Evolutionary conservation across 768 basidiomycete genomes (phyloP).

Genomic region (Tubosaeta sp.): DNA sequence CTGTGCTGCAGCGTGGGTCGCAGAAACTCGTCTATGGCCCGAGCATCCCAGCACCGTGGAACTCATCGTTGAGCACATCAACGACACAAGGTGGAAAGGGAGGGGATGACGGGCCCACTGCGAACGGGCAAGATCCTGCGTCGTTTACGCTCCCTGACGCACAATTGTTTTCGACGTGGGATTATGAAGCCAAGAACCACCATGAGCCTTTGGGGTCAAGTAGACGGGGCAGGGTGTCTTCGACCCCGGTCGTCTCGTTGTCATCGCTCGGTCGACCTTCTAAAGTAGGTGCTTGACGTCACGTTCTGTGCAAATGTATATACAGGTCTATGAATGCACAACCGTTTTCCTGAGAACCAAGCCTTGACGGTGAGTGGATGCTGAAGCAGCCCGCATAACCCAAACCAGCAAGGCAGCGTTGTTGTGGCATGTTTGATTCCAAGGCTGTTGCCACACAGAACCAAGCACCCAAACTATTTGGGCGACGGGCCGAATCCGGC

Average conservation of each 20-base stretch:
- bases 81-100: conserved; percentile 18
- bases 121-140: conserved; percentile 23
- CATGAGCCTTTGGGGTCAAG: conserved; percentile 33
- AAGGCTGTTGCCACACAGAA: neutral
- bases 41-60: conserved; percentile 43
- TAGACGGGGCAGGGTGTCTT: conserved; percentile 24
- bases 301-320: neutral
- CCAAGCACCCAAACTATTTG: neutral
- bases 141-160: conserved; percentile 42
- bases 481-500: neutral
- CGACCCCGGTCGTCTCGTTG: conserved; percentile 17
- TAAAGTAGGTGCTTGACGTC: conserved; percentile 17
- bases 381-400: too few species aligned
- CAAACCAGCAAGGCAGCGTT: too few species aligned
- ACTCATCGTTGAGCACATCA: conserved; percentile 28
- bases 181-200: conserved; percentile 42
- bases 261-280: conserved; percentile 19
- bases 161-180: conserved; percentile 49
- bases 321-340: neutral
- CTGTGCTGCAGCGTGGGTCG: conserved; percentile 48
- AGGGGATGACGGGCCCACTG: conserved; percentile 16
- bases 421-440: neutral
- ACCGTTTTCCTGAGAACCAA: neutral
- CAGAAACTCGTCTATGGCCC: conserved; percentile 41
- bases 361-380: too few species aligned